Conservation (phyloP, 2,329 filamentous ascomycete genomes). For the Fusarium sp. region DNA sequence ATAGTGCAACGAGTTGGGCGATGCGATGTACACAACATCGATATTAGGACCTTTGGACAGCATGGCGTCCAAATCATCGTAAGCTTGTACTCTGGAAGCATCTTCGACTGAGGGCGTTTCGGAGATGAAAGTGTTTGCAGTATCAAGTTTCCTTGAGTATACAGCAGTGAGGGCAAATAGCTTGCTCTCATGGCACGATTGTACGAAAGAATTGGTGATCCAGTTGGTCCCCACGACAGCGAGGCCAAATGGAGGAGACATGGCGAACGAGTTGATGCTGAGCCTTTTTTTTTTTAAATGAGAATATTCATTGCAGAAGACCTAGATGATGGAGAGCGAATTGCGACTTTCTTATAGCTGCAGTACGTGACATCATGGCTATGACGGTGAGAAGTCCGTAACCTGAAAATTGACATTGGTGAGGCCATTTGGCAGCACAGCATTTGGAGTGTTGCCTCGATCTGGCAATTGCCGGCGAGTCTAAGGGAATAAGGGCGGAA, state of each 20-base stretch:
- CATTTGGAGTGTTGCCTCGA: not conserved
- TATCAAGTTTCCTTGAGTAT: constrained; percentile 27
- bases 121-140: constrained; percentile 18
- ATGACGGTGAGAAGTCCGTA: not conserved
- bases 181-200: constrained; percentile 31
- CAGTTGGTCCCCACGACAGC: constrained; percentile 35
- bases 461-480: not conserved
- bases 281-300: rapidly evolving
- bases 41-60: not conserved
- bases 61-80: constrained; percentile 24
- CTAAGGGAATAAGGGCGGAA: not conserved
- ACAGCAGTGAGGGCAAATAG: constrained; percentile 20
- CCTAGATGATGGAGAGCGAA: rapidly evolving
- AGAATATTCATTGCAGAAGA: too few species aligned
- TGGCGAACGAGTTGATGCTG: not conserved
- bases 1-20: constrained; percentile 34
- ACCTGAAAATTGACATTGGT: not conserved
- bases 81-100: not conserved
- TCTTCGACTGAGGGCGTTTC: constrained; percentile 28
- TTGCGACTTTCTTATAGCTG: not conserved
- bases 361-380: not conserved
- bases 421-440: not conserved
- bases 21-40: constrained; percentile 28
- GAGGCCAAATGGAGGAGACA: constrained; percentile 28
- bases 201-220: constrained; percentile 35